Base-by-base conservation (phyloP, 2,329 filamentous ascomycete genomes). In the Exophiala sideris region DNA sequence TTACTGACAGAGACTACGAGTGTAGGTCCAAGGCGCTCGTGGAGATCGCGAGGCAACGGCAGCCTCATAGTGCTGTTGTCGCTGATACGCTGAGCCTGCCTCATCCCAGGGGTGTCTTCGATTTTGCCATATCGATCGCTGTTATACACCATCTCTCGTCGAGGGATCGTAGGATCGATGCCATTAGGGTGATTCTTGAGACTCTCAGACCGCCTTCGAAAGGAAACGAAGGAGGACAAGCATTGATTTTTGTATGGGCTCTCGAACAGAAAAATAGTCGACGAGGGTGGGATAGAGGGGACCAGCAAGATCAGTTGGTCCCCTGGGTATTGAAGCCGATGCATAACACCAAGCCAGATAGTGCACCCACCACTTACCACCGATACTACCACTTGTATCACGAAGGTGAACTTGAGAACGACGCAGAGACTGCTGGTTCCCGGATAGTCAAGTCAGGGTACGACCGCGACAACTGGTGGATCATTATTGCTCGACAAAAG, bases 401-500 rank as follows among this genome's bases (percentile, higher is more conserved):
- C 50, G 81, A 89, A 67, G 89, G 89, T 12, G 94, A 99, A 74
- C 76, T 99, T 54, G 91, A 96, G 68, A 79, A 83, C 40, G 88
- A 96, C 68, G 81, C 96, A 53, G 69, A 71, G 47, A 78, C 80
- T 12, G 91, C 87, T 16, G 91, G 91, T 14, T 94, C 91, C 6
- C 73, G 72, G 45, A 83, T 96, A 11, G 65, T 94, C 20, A 85
- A 89, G 61, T 84, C 83, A 56, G 94, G 94, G 33, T 99, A 97
- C 72, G 94, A 99, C 69, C 91, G 86, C 75, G 94, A 97, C 68
- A 99, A 99, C 73, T 97, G 94, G 94, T 99, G 92, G 92, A 90
- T 51, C 24, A 47, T 64, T 36, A 50, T 61, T 18, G 46, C 35
- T 9, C 45, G 54, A 24, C 24, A 49, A 29, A 38, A 29, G 16